A percentile compares a stretch with the other conserved stretches of the same genome.
phyloP scores from a whole-genome alignment of 352 stramenopile species.

The Phytophthora foliorum region DNA sequence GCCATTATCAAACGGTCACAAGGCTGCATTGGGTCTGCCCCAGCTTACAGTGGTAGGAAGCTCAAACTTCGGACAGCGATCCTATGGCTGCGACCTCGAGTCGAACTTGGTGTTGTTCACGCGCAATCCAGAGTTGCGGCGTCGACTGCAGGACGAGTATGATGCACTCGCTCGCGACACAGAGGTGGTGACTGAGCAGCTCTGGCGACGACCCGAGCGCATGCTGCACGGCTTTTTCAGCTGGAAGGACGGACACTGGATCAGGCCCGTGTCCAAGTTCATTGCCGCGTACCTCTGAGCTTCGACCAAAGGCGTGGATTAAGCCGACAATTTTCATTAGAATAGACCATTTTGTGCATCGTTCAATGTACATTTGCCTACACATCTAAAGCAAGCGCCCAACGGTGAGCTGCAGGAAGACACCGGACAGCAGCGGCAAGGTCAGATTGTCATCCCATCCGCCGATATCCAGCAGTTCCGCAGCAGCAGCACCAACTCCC shows the following conservation, averaged over 20 bases:
- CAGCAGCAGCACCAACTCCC: conserved; percentile 45
- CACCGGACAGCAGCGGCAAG: conserved; percentile 52
- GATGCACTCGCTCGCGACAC: conserved; percentile 52
- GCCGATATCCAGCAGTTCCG: conserved; percentile 54
- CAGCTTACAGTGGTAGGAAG: conserved; percentile 76
- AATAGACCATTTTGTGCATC: conserved; percentile 24
- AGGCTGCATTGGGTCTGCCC: conserved; percentile 19
- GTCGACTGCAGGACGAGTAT: conserved; percentile 61
- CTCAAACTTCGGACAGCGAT: conserved; percentile 85
- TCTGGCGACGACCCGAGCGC: conserved; percentile 72
- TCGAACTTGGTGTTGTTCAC: conserved; percentile 80
- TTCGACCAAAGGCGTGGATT: background rate
- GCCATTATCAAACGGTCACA: conserved; percentile 4
- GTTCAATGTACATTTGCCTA: conserved; percentile 3
- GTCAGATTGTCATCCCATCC: conserved; percentile 74
- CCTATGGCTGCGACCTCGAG: conserved; percentile 81
- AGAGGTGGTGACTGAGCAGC: conserved; percentile 67
- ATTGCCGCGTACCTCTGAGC: conserved; percentile 66
- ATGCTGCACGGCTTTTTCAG: conserved; percentile 65
- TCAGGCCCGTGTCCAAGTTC: conserved; percentile 73
- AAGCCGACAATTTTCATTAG: conserved; percentile 23
- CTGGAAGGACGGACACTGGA: conserved; percentile 85
- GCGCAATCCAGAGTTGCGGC: conserved; percentile 56
- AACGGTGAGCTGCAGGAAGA: conserved; percentile 47
- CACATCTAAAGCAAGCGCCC: conserved; percentile 29